Conservation (phyloP, 2,329 filamentous ascomycete genomes). For the Gyromitra esculenta region DNA sequence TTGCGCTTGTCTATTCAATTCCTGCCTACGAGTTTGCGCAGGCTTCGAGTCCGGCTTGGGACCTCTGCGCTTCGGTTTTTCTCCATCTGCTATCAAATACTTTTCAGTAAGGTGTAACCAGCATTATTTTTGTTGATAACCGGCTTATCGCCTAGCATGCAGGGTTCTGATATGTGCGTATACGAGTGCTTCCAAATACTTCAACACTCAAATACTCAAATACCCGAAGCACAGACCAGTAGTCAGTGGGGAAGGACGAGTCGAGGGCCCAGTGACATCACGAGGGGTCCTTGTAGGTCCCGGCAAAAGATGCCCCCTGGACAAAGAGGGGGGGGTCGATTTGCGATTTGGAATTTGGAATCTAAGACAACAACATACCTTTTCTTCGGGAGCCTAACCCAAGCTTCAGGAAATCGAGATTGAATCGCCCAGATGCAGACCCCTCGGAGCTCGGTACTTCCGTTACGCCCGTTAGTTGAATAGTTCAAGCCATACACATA, state of each 20-base stretch:
- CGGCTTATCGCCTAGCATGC: slow-evolving; percentile 15
- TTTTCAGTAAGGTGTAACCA: slow-evolving; percentile 37
- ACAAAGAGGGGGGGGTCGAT: slow-evolving; percentile 9
- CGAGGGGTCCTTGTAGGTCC: neutral
- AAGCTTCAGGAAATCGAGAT: slow-evolving; percentile 47
- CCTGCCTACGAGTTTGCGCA: slow-evolving; percentile 87
- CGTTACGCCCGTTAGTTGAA: slow-evolving; percentile 17
- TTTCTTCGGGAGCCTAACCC: slow-evolving; percentile 49
- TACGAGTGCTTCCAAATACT: slow-evolving; percentile 41
- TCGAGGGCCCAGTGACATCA: slow-evolving; percentile 27
- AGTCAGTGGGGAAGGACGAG: neutral
- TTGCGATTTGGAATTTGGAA: slow-evolving; percentile 15
- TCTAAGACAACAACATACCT: slow-evolving; percentile 46
- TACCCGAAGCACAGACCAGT: slow-evolving; percentile 22
- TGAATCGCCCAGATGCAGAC: slow-evolving; percentile 46
- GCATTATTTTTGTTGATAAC: slow-evolving; percentile 7
- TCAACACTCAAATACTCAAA: slow-evolving; percentile 11
- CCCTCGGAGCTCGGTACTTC: slow-evolving; percentile 44
- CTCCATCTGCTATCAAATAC: slow-evolving; percentile 71
- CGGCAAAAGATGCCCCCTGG: slow-evolving; percentile 38
- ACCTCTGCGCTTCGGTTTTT: slow-evolving; percentile 85
- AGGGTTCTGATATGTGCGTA: too few species aligned
- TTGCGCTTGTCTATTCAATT: slow-evolving; percentile 94
- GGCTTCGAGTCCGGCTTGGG: slow-evolving; percentile 98
- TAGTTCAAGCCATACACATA: slow-evolving; percentile 5